Evolutionary conservation across 768 basidiomycete genomes (phyloP).

Genomic region (Pisolithus albus): DNA sequence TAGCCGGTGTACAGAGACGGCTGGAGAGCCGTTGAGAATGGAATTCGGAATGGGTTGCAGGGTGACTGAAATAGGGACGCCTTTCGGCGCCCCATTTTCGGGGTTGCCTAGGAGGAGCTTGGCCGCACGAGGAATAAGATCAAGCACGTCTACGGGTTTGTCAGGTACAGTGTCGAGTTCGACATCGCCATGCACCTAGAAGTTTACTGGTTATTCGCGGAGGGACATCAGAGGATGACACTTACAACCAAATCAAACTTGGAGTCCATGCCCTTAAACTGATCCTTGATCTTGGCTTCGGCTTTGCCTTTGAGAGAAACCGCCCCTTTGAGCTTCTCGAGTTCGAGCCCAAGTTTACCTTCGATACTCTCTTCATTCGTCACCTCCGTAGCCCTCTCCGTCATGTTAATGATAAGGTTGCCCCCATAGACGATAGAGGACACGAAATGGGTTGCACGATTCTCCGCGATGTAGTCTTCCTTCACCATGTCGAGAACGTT

Average conservation of each 20-base stretch:
- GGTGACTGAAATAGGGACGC: background rate
- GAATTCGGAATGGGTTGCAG: background rate
- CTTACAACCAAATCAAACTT: background rate
- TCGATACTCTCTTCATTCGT: slow-evolving; percentile 10
- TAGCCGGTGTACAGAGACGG: background rate
- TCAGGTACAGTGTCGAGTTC: background rate
- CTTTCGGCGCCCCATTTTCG: background rate
- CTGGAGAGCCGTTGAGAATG: background rate
- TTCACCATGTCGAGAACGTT: background rate
- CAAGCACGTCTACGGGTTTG: background rate
- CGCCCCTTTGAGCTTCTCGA: slow-evolving; percentile 11
- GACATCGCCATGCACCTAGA: background rate
- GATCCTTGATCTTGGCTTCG: background rate
- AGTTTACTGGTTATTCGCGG: background rate
- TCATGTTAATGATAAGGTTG: slow-evolving; percentile 4
- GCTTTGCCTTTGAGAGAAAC: slow-evolving; percentile 2
- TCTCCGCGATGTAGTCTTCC: background rate
- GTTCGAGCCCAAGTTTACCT: slow-evolving; percentile 8
- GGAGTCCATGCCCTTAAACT: background rate
- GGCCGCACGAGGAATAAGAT: background rate
- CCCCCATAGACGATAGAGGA: slow-evolving; percentile 1
- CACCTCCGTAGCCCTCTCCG: slow-evolving; percentile 6
- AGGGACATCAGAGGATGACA: background rate
- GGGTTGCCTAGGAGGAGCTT: background rate
- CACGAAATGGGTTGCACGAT: background rate